Evolutionary conservation across 345 rosid species (phyloP), one percentile per base, ranked within the genome.

Genomic region (Mallotus nudiflorus): DNA sequence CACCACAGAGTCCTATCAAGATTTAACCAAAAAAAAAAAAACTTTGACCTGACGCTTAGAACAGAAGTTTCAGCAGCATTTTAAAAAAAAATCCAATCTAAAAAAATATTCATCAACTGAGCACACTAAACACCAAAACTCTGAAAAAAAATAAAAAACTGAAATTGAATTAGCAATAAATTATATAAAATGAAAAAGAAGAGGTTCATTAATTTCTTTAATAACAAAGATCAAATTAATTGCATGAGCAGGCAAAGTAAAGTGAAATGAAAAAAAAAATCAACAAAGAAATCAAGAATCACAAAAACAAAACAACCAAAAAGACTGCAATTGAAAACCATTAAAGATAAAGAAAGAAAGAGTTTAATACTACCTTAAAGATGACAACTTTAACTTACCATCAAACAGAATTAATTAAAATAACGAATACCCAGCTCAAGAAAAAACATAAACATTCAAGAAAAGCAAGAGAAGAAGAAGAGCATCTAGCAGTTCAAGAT

Each of bases 71-170:
- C 53, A 19, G 22, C n/a, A n/a, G 49, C 56, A 70, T 44, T 24
- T 31, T 31, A 61, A 20, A 61, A 73, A 51, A 33, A 77, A 76
- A 81, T 81, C 78, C 42, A 62, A 73, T 49, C 37, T 27, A 11
- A 24, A 15, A 39, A n/a, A n/a, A n/a, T n/a, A n/a, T n/a, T n/a
- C 15, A 35, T 60, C 14, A 60, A n/a, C 42, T 3, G 46, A 60
- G 8, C 45, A 37, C 33, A 62, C 35, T 37, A 18, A n/a, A 46
- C 20, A 68, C 39, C 37, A 24, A 58, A 49, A 46, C 11, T 50
- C 10, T 27, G 42, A n/a, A n/a, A n/a, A n/a, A n/a, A n/a, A n/a
- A n/a, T n/a, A n/a, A n/a, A n/a, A n/a, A n/a, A 48, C n/a, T 5
- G 42, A 62, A 12, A 1, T 49, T 9, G 14, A 20, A 27, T 44